phyloP scores from a whole-genome alignment of 2,329 filamentous ascomycete species.

The Colletotrichum destructivum region DNA sequence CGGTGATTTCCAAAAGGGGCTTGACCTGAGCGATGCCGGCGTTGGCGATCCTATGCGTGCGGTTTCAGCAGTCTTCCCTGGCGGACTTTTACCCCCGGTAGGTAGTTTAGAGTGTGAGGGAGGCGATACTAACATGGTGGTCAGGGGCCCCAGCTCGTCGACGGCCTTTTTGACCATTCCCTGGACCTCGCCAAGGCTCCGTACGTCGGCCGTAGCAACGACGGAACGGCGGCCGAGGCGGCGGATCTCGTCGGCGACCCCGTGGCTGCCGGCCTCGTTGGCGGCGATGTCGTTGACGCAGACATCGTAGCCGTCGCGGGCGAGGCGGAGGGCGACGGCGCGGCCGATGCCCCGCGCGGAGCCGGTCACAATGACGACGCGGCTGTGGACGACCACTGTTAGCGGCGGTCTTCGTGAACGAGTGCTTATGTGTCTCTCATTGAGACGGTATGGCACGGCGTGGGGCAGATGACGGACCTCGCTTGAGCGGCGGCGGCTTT shows the following conservation, averaged over 20 bases:
- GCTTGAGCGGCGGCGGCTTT: constrained; percentile 28
- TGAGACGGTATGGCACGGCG: background rate
- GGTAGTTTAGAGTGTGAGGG: background rate
- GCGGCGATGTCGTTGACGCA: constrained; percentile 74
- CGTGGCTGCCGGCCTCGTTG: constrained; percentile 67
- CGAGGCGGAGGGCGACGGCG: constrained; percentile 74
- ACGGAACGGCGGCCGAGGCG: constrained; percentile 66
- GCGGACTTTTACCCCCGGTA: too few species aligned
- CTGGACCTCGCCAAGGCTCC: constrained; percentile 66
- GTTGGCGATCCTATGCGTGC: constrained; percentile 65
- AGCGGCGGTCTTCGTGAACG: too few species aligned
- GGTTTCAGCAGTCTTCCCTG: constrained; percentile 53
- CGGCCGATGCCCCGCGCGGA: constrained; percentile 64
- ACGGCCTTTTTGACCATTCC: constrained; percentile 67
- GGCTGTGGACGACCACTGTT: background rate
- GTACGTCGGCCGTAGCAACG: constrained; percentile 73
- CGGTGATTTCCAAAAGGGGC: constrained; percentile 67
- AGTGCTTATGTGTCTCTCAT: too few species aligned
- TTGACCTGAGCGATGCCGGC: constrained; percentile 74
- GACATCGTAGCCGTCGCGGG: constrained; percentile 76
- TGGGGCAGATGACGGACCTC: background rate
- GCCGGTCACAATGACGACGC: constrained; percentile 39
- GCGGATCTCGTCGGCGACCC: constrained; percentile 68
- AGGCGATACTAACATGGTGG: constrained; percentile 50
- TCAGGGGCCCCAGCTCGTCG: constrained; percentile 65